Base-by-base conservation (phyloP, 139 green algal genomes). In the Tetraselmis chui region DNA sequence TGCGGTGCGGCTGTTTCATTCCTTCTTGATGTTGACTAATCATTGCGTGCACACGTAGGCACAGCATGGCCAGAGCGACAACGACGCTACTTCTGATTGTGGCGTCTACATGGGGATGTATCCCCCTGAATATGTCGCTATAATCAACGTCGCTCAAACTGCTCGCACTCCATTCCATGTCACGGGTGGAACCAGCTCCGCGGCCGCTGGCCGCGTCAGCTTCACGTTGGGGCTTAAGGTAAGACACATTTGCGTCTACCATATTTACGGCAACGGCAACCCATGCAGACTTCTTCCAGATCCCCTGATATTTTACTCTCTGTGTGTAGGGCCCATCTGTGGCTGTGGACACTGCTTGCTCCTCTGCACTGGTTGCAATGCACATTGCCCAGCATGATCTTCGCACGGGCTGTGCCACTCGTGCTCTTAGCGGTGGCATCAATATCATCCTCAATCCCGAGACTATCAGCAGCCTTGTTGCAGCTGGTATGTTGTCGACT, bases 361-460 rank as follows among this genome's bases (percentile, higher is more conserved):
- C 79, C 2, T 83, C 79, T 30, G 76, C 79, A 30, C 45, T 83
- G 27, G 79, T 83, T 23, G 29, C 79, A 23, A 45, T 83, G 59
- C 79, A 83, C 28, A 31, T 31, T 27, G 59, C 58, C 27, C 2
- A 87, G 0, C 31, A 30, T 0, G 78, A 78, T 77, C 28, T 82
- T 18, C 31, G n/a, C 28, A 5, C 23, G 75, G 23, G 23, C 78
- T 30, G n/a, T 82, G 5, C 29, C 32, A 2, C 30, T 31, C 1
- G 30, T 23, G 27, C 31, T 31, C 2, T 82, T 75, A 76, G 80
- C 74, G 25, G n/a, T 25, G 95, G 95, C 25, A 90, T 94, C 1
- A 97, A 97, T 84, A 83, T 97, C 31, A 84, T 84, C 0, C 83
- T 96, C 0, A 84, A 83, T 0, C 90, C 91, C 2, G 85, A 92